Evolutionary conservation across 169 alveolate genomes (phyloP), one percentile per base, ranked within the genome.

Genomic region (Fabrea salina): DNA sequence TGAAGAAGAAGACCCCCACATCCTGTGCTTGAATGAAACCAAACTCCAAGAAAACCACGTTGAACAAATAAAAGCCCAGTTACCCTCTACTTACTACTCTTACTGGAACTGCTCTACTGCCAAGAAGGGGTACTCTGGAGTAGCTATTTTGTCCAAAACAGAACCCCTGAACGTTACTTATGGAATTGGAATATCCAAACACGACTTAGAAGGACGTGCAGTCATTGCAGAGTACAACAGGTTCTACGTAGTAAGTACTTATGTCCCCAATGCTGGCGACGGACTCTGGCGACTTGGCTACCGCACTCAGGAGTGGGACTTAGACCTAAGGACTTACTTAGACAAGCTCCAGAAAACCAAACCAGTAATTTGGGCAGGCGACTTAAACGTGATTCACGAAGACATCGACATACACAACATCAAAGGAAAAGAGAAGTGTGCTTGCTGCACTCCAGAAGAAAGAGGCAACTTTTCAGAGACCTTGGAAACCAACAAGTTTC

Each of bases 191-290:
- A 79, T 64, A 5, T 43, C 57, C 16, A 19, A 32, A 22, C 94
- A 89, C 80, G 93, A 83, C 44, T 22, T 53, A 25, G 95, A 89
- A 80, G 96, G 96, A n/a, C 84, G 96, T 82, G 79, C 84, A 49
- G 58, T 86, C 7, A 86, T 89, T 13, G 82, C 83, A 27, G 94
- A 92, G 66, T 92, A 54, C 49, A 86, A 86, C 6, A 72, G 84
- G 6, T 92, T 92, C 78, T 84, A 61, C 79, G 68, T 92, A 54
- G 87, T 92, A 6, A 59, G 86, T 25, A 66, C 86, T 67, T 92
- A 92, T 85, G 86, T 86, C 16, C 96, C 96, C 7, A 88, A 88
- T 58, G 80, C 91, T n/a, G 94, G 95, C 5, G 79, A 74, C 0
- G 86, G 70, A 6, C 75, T 90, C n/a, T 81, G 83, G 51, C 83